phyloP scores from a whole-genome alignment of 345 rosid genomes.

The Clausena lansium region DNA sequence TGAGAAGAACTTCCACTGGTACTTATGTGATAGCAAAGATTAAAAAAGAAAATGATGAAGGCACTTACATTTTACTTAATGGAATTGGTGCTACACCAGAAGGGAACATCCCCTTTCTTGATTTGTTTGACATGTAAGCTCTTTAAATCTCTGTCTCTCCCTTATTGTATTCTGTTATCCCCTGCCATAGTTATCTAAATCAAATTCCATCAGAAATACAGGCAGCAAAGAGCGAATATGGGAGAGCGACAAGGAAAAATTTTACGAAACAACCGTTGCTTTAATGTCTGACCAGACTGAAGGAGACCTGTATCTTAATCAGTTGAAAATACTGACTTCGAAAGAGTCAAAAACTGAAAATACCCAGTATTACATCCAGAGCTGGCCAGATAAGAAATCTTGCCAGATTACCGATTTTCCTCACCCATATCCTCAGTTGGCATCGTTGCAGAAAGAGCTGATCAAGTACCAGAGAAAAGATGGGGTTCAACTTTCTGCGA shows the following conservation, averaged over 20 bases:
- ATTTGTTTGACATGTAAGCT: slow-evolving; percentile 95
- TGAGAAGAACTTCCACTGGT: slow-evolving; percentile 75
- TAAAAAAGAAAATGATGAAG: slow-evolving; percentile 71
- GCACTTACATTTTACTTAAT: slow-evolving; percentile 67
- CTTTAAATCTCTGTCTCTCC: background rate
- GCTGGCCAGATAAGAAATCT: slow-evolving; percentile 82
- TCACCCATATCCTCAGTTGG: slow-evolving; percentile 96
- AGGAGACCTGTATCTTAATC: slow-evolving; percentile 66
- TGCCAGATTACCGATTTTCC: slow-evolving; percentile 83
- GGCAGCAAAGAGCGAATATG: slow-evolving; percentile 95
- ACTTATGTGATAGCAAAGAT: slow-evolving; percentile 84
- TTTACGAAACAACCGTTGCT: slow-evolving; percentile 83
- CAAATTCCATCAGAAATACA: slow-evolving; percentile 64
- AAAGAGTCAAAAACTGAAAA: slow-evolving; percentile 96
- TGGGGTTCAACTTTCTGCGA: slow-evolving; percentile 95
- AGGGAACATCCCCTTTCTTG: slow-evolving; percentile 97
- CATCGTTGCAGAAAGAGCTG: slow-evolving; percentile 93
- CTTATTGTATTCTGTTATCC: slow-evolving; percentile 7
- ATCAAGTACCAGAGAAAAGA: slow-evolving; percentile 93
- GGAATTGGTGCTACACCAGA: slow-evolving; percentile 96
- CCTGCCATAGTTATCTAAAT: slow-evolving; percentile 25
- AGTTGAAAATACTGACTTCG: slow-evolving; percentile 76
- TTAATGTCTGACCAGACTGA: slow-evolving; percentile 87
- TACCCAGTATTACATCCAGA: slow-evolving; percentile 79
- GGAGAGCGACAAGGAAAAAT: slow-evolving; percentile 94